Base-by-base conservation (phyloP, 2,329 filamentous ascomycete genomes). In the Calycina marina region DNA sequence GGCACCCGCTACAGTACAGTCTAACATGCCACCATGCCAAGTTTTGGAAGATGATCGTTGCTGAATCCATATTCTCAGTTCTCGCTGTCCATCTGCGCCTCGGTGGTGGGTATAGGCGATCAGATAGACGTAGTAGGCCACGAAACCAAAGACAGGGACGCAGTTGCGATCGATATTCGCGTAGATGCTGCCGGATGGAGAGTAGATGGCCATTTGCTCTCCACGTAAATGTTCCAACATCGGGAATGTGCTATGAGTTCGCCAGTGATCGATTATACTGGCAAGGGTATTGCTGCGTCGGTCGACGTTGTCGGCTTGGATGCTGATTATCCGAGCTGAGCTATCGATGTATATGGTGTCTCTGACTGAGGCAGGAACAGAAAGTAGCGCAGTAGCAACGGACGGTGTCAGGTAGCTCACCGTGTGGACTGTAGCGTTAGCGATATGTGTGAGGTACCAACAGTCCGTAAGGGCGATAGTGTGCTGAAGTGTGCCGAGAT, bases 1-100 rank as follows among this genome's bases (percentile, higher is more conserved):
- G 9, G 25, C 25, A 13, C 25, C 25, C 14, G 25, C 25, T 8
- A 28, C 25, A 9, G 25, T 28, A 13, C 8, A 8, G 14, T 28
- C 25, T n/a, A 28, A 13, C 8, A 28, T 9, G 10, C 25, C 25
- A 9, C 11, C 25, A 13, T 28, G 14, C 25, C 9, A 12, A 2
- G 11, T 9, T 13, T 28, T 28, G 11, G 8, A 11, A 8, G 11
- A 9, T 13, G 25, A 9, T 13, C 25, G 8, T 10, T 13, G 11
- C 14, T n/a, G 25, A 13, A 28, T 28, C 25, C 25, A 28, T 28
- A 28, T n/a, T 13, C 14, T 28, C 25, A 13, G 8, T n/a, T 24
- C 20, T n/a, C n/a, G 8, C 20, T 24, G 8, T n/a, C n/a, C n/a
- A n/a, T n/a, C n/a, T 8, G 20, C 8, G 8, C 8, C 2, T 8